Conservation (phyloP, 2,329 filamentous ascomycete species). For the Fusarium chaquense region DNA sequence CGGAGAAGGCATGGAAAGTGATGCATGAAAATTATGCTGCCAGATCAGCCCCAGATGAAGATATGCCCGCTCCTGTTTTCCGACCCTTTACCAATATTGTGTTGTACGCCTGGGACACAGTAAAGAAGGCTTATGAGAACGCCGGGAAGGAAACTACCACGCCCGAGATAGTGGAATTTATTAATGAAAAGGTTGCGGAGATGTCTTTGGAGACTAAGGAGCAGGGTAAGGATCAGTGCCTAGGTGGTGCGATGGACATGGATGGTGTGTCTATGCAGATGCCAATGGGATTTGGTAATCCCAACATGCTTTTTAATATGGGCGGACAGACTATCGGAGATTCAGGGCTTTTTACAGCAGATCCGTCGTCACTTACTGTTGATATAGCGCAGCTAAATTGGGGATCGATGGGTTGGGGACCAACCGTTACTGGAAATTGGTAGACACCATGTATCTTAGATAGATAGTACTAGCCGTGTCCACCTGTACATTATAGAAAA, state of each 20-base stretch:
- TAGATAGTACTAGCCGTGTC: background rate
- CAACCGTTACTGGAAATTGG: background rate
- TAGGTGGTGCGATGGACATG: background rate
- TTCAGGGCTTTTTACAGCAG: rapidly evolving
- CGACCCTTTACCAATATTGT: conserved; percentile 10
- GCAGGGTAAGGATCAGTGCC: rapidly evolving
- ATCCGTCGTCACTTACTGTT: background rate
- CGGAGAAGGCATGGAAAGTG: background rate
- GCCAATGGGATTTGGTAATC: background rate
- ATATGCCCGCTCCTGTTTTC: background rate
- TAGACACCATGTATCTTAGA: background rate
- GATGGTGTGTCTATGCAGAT: conserved; percentile 1
- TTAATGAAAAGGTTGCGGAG: background rate
- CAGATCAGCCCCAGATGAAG: background rate
- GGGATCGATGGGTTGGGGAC: conserved; percentile 1
- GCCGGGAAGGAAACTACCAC: background rate
- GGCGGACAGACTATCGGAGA: background rate
- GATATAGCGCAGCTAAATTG: conserved; percentile 1
- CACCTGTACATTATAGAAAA: background rate
- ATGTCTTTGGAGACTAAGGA: background rate
- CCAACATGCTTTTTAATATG: background rate
- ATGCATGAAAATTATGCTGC: conserved; percentile 16
- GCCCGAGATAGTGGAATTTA: background rate
- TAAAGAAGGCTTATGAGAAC: background rate
- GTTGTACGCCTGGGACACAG: background rate